A percentile compares a stretch with the other conserved stretches of the same genome.
These are phyloP conservation scores for Alternaria sp. DNA, from an alignment of 2,329 filamentous ascomycete genomes.

Conservation along the genomic window DNA sequence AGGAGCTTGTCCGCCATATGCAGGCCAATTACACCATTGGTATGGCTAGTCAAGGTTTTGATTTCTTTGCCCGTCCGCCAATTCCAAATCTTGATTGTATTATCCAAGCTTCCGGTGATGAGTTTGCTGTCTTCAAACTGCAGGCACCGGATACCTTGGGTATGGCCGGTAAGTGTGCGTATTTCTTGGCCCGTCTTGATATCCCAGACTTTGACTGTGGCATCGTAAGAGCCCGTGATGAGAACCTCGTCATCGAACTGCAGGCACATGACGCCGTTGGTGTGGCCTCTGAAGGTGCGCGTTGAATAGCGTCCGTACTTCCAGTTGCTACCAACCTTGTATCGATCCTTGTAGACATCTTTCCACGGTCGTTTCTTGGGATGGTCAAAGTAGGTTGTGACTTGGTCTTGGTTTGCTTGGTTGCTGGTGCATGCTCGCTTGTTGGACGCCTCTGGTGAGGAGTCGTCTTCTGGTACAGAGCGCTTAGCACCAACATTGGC, in stretches of 20 bases:
- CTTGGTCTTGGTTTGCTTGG: conserved; percentile 35
- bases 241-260: conserved; percentile 89
- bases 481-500: conserved; percentile 39
- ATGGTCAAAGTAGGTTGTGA: conserved; percentile 60
- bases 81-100: conserved; percentile 93
- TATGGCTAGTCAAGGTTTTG: conserved; percentile 80
- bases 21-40: conserved; percentile 82
- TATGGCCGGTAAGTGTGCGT: conserved; percentile 84
- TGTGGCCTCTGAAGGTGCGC: conserved; percentile 84
- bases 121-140: conserved; percentile 94
- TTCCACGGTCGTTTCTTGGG: conserved; percentile 79
- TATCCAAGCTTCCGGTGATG: conserved; percentile 88
- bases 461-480: conserved; percentile 31
- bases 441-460: conserved; percentile 33
- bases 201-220: conserved; percentile 96
- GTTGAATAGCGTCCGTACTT: conserved; percentile 90
- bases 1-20: conserved; percentile 87
- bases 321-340: conserved; percentile 97
- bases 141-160: conserved; percentile 81
- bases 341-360: conserved; percentile 93
- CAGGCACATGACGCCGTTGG: conserved; percentile 83
- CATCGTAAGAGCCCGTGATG: conserved; percentile 93
- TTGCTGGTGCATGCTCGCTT: conserved; percentile 48
- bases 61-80: conserved; percentile 91
- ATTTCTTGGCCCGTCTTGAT: conserved; percentile 86